Conservation (phyloP, 1,284 basidiomycete species). For the Pseudozyma flocculosa region DNA sequence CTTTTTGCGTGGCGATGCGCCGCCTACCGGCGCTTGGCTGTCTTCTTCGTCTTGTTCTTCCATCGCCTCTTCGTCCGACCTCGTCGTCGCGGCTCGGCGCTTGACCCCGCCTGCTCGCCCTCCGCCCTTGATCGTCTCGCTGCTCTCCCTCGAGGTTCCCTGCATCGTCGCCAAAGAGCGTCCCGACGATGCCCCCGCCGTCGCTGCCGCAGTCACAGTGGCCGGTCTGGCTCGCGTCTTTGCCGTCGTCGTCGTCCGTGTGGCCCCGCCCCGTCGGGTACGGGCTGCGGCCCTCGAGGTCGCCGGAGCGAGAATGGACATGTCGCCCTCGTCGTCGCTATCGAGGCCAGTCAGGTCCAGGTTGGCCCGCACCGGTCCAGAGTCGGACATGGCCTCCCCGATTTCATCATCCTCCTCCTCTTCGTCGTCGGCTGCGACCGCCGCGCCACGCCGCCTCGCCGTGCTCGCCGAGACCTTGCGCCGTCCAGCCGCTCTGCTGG, state of each 20-base stretch:
- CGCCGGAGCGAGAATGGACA: too few species aligned
- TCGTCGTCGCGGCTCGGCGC: constrained; percentile 1
- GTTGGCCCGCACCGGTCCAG: neutral
- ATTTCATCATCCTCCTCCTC: neutral
- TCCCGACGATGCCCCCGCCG: too few species aligned
- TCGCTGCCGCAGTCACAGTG: too few species aligned
- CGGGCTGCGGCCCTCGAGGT: neutral
- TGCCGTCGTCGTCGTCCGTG: too few species aligned
- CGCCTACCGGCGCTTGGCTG: neutral
- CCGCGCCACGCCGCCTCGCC: neutral
- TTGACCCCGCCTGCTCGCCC: neutral
- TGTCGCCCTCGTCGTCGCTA: neutral
- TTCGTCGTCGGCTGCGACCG: neutral
- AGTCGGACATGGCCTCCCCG: neutral
- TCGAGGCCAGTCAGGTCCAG: neutral
- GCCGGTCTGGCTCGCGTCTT: too few species aligned
- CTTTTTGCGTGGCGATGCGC: neutral
- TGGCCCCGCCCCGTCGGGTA: too few species aligned
- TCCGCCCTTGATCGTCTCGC: neutral
- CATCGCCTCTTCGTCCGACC: constrained; percentile 19
- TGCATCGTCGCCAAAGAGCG: neutral
- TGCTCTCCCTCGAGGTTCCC: constrained; percentile 7
- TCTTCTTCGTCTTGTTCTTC: constrained; percentile 17
- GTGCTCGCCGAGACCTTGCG: too few species aligned
- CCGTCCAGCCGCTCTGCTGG: too few species aligned